phyloP scores from a whole-genome alignment of 441 rosid genomes.

The Eruca vesicaria region DNA sequence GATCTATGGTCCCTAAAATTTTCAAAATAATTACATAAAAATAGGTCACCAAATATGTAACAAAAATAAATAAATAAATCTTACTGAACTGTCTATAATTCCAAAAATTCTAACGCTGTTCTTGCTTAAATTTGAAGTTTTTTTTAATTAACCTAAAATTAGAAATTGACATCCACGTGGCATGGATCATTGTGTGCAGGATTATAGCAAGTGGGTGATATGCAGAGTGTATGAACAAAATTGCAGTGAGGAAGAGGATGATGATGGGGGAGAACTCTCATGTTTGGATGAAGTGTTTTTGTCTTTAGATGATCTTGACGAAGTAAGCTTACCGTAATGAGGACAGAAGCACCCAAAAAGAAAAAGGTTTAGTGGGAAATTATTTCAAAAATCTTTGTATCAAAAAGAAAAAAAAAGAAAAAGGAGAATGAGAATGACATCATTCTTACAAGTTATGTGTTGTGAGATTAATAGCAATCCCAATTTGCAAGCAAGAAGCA shows the following conservation, averaged over 20 bases:
- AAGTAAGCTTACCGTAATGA: conserved; percentile 59
- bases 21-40: too few species aligned
- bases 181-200: conserved; percentile 44
- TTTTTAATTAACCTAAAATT: neutral
- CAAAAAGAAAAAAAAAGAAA: neutral
- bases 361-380: conserved; percentile 34
- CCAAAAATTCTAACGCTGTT: neutral
- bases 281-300: conserved; percentile 91
- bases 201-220: conserved; percentile 75
- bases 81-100: neutral
- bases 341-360: conserved; percentile 31
- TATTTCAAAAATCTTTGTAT: conserved; percentile 32
- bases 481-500: conserved; percentile 28
- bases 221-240: conserved; percentile 75
- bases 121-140: neutral
- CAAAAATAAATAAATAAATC: neutral
- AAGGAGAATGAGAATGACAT: conserved; percentile 27
- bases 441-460: conserved; percentile 34
- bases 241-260: conserved; percentile 45
- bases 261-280: conserved; percentile 66
- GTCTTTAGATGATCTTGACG: conserved; percentile 88
- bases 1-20: too few species aligned
- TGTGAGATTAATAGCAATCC: conserved; percentile 28
- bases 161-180: conserved; percentile 19
- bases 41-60: too few species aligned